Base-by-base conservation (phyloP, 768 basidiomycete genomes). In the Zangia roseola region DNA sequence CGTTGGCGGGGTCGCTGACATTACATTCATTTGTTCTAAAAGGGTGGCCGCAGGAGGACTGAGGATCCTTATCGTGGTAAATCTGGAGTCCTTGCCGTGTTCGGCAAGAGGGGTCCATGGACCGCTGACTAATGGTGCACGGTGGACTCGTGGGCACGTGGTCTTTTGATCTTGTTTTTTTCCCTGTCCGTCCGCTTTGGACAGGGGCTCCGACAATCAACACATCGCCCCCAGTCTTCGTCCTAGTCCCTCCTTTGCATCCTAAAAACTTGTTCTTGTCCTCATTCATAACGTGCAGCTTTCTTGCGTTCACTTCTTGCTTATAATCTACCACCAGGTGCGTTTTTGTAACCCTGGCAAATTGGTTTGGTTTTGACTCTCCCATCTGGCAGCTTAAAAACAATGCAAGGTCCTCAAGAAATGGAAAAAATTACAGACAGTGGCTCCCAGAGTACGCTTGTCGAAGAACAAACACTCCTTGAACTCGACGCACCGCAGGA, bases 131-230 rank as follows among this genome's bases (percentile, higher is more conserved):
- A 17, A 60, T 47, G 4, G 0, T 0, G 0, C 6, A 5, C 34
- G 53, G 47, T 56, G 58, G 64, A 63, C 65, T 8, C 1, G 12
- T 45, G 48, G 26, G 47, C 65, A 68, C 65, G 65, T 67, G 65
- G 42, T 49, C 52, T 44, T 61, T 63, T 67, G 63, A 67, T 66
- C 61, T 65, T 47, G 60, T 63, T 66, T 66, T 66, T 67, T 68
- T 63, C 66, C 63, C 59, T 65, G 66, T 63, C 60, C 49, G 55
- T 59, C 65, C 58, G 63, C 52, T 50, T 61, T 65, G 61, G 65
- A 68, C 65, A 67, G 65, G 65, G 65, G 65, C 65, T 67, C 63
- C 60, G 66, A 68, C 65, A 68, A 68, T 68, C 65, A 53, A 68
- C 65, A 45, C 61, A 63, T 58, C 59, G 44, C 48, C 59, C 50